These are phyloP conservation scores for Globisporangium camurandrum DNA, from an alignment of 352 stramenopile species.

Conservation along the genomic window DNA sequence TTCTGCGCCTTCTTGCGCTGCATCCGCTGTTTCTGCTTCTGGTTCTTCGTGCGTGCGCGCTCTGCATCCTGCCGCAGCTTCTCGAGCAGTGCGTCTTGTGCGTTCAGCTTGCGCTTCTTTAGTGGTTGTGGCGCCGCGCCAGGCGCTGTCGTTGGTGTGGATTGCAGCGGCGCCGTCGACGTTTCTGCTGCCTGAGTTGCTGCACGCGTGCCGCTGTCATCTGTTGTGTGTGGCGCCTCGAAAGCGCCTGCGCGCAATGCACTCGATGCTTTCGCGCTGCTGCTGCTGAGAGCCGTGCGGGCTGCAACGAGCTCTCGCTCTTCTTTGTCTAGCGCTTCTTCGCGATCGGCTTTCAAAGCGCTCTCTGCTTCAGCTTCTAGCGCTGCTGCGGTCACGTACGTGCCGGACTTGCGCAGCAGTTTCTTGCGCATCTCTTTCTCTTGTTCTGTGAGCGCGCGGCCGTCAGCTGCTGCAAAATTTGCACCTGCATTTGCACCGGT, in stretches of 20 bases:
- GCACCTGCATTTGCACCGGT: not conserved
- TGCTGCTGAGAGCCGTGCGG: constrained; percentile 16
- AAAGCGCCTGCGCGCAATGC: not conserved
- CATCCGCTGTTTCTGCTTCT: constrained; percentile 63
- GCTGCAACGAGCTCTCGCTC: constrained; percentile 47
- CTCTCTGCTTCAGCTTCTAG: constrained; percentile 25
- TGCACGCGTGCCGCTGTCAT: too few relatives aligned
- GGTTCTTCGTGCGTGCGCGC: constrained; percentile 67
- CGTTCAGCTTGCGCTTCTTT: constrained; percentile 60
- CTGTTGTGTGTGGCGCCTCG: not conserved
- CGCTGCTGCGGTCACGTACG: constrained; percentile 13
- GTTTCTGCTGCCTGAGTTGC: too few relatives aligned
- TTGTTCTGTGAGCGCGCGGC: constrained; percentile 35
- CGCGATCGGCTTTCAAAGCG: constrained; percentile 16
- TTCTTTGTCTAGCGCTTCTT: constrained; percentile 38
- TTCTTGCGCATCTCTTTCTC: constrained; percentile 74
- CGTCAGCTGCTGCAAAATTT: not conserved
- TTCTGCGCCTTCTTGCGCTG: constrained; percentile 69
- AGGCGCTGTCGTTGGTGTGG: not conserved
- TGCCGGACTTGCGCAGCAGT: constrained; percentile 42
- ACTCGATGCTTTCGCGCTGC: not conserved
- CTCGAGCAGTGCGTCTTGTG: constrained; percentile 63
- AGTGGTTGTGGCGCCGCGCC: not conserved
- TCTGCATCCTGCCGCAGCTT: constrained; percentile 54
- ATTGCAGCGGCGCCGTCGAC: too few relatives aligned